These are phyloP conservation scores for Spathaspora girioi DNA, from an alignment of 805 yeast species.

Conservation along the genomic window DNA sequence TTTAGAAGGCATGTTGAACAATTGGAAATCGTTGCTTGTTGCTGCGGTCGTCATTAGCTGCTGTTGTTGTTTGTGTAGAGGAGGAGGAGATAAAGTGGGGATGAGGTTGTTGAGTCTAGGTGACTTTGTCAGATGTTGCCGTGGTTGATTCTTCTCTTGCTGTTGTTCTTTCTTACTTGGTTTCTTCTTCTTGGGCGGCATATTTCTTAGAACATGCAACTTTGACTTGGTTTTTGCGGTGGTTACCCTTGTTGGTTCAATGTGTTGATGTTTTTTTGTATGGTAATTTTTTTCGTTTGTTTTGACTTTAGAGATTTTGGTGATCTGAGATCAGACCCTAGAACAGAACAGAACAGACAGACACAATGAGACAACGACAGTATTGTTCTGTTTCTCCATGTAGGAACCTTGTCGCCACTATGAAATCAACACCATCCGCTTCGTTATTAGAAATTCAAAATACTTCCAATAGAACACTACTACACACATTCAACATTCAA, in stretches of 20 bases:
- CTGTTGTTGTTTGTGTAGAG: not conserved
- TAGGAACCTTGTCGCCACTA: not conserved
- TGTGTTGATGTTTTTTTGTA: too few relatives aligned
- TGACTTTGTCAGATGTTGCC: not conserved
- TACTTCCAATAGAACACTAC: not conserved
- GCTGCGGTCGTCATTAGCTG: not conserved
- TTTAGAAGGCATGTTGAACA: not conserved
- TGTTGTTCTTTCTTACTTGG: not conserved
- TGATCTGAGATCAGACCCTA: not conserved
- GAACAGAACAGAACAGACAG: not conserved
- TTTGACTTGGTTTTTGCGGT: not conserved
- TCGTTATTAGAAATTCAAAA: not conserved
- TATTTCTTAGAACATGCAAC: not conserved
- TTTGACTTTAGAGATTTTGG: not conserved
- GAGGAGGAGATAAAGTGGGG: not conserved
- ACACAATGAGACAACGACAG: not conserved
- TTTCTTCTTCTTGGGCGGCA: not conserved
- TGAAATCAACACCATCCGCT: not conserved
- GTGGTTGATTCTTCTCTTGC: too few relatives aligned
- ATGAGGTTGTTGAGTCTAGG: not conserved
- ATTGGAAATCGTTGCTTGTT: not conserved
- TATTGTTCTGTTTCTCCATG: not conserved
- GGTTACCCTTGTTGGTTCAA: not conserved
- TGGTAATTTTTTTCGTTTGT: not conserved
- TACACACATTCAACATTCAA: not conserved